Evolutionary conservation across 441 rosid genomes (phyloP), one percentile per base, ranked within the genome.

Genomic region (Gossypium trilobum): DNA sequence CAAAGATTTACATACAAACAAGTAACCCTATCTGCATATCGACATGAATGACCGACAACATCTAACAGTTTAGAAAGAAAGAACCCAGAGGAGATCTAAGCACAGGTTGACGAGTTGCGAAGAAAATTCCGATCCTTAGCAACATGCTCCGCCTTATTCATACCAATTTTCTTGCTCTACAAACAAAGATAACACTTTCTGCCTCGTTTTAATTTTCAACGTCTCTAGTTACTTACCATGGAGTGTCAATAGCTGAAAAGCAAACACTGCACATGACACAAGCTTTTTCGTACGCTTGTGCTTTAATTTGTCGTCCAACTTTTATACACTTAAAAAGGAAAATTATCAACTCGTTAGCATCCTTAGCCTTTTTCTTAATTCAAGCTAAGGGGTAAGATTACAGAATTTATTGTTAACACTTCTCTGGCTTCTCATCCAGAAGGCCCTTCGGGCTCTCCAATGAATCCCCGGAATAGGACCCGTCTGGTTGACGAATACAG

Each of bases 401-500:
- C 62, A 68, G 65, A 73, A 31, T 27, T 33, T 68, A 71, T 48
- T 73, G 85, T 83, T 71, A 82, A 74, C 22, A 78, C 73, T 62
- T 70, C 68, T 81, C 83, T 13, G 73, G 83, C 68, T 71, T 78
- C 76, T 82, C 87, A 19, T 87, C 77, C 48, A 73, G 77, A 66
- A 71, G 80, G 62, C 81, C 87, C 66, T 73, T 84, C 5, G 80
- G 89, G 80, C 90, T 82, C 54, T 88, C 90, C 50, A 85, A 48
- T 25, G 79, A 79, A 78, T 91, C 93, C 79, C 83, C 89, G 23
- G 85, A 77, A 77, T 89, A 90, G 52, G 96, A 90, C 55, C 96
- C 92, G 76, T 90, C 97, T 8, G 93, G 82, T 82, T 89, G 91
- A 77, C 89, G 87, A 56, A 85, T 77, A 58, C 82, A 79, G 58